These are phyloP conservation scores for Metschnikowia continentalis DNA, from an alignment of 805 yeast genomes.

Conservation along the genomic window DNA sequence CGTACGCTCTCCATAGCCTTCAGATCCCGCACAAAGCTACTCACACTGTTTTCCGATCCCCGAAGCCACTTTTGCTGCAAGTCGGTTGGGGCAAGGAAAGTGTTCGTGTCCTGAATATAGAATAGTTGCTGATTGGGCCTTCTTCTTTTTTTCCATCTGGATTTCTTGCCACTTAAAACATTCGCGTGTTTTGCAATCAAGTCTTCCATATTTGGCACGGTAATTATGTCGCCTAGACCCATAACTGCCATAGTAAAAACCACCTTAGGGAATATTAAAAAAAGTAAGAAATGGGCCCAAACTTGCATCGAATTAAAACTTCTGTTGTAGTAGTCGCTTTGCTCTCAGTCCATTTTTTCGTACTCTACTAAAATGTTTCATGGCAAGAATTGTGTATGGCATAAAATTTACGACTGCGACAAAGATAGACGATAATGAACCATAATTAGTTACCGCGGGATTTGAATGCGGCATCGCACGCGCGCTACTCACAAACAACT, in stretches of 20 bases:
- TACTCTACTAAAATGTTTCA: neutral
- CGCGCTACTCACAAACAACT: neutral
- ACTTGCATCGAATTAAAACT: neutral
- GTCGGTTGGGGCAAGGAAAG: neutral
- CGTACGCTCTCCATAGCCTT: neutral
- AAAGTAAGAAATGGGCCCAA: neutral
- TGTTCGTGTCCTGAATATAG: neutral
- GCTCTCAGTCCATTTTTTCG: neutral
- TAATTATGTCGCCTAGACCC: neutral
- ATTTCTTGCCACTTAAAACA: neutral
- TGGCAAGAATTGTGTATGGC: neutral
- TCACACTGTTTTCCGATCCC: neutral
- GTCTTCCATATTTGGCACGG: conserved; percentile 1
- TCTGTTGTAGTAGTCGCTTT: neutral
- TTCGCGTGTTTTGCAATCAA: neutral
- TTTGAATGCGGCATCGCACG: neutral
- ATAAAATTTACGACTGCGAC: neutral
- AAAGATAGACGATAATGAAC: neutral
- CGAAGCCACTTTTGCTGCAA: conserved; percentile 2
- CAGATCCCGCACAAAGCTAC: neutral
- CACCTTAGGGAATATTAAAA: neutral
- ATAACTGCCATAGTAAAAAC: neutral
- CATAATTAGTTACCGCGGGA: neutral
- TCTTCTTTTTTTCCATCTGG: neutral
- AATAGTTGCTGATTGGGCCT: neutral